These are phyloP conservation scores for Aspergillus candidus DNA, from an alignment of 2,329 filamentous ascomycete genomes.

Conservation along the genomic window DNA sequence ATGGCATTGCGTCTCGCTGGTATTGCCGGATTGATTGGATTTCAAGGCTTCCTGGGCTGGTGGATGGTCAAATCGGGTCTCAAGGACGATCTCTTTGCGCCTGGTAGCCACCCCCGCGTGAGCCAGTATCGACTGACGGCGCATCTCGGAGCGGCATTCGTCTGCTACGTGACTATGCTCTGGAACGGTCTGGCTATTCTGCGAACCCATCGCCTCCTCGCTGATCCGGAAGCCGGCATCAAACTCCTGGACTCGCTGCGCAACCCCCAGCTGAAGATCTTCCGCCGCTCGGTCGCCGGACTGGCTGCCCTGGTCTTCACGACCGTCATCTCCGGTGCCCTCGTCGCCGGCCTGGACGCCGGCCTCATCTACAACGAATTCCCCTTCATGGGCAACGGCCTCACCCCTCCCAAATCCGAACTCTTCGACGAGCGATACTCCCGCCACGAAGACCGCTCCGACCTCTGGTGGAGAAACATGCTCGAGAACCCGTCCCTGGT, in stretches of 20 bases:
- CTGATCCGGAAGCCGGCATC: constrained; percentile 58
- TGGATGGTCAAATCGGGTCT: constrained; percentile 99
- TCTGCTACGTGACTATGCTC: constrained; percentile 92
- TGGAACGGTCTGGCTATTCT: constrained; percentile 80
- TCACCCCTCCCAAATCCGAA: constrained; percentile 74
- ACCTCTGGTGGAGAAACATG: constrained; percentile 95
- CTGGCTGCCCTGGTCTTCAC: constrained; percentile 73
- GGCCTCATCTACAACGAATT: constrained; percentile 99
- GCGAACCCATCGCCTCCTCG: constrained; percentile 66
- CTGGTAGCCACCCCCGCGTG: constrained; percentile 83
- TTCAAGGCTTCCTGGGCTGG: constrained; percentile 94
- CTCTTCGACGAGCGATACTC: constrained; percentile 83
- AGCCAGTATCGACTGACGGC: constrained; percentile 89
- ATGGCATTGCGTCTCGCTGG: constrained; percentile 75
- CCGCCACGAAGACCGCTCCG: constrained; percentile 67
- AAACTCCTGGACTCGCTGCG: constrained; percentile 57
- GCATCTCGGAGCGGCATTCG: constrained; percentile 83
- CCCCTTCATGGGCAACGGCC: constrained; percentile 82
- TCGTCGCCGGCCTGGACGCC: constrained; percentile 92
- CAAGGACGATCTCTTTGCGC: constrained; percentile 90
- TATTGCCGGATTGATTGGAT: constrained; percentile 83
- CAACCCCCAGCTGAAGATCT: constrained; percentile 61
- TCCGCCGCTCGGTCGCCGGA: constrained; percentile 66
- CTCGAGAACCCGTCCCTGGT: constrained; percentile 95
- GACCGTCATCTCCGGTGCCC: constrained; percentile 86